Evolutionary conservation across 73 alveolate genomes (phyloP).

Genomic region (Strombidium stylifer): DNA sequence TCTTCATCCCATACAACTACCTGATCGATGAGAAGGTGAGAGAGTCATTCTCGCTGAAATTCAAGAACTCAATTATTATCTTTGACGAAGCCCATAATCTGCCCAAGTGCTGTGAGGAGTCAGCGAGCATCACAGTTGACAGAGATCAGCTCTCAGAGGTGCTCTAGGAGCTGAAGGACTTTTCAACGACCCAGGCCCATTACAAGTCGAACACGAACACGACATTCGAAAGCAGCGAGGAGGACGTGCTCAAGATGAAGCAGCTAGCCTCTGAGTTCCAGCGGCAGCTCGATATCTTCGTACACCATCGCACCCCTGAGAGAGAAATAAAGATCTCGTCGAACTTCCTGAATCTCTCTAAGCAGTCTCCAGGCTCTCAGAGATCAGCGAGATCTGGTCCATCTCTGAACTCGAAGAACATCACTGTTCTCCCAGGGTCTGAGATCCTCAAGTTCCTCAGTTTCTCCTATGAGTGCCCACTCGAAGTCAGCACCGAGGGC

Average conservation of each 20-base stretch:
- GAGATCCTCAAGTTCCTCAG: no score
- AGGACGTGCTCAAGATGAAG: constrained; percentile 1
- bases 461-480: no score
- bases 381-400: no score
- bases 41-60: constrained; percentile 45
- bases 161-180: constrained; percentile 1
- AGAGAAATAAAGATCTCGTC: no score
- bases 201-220: no score
- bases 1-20: constrained; percentile 87
- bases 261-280: constrained; percentile 5
- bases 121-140: constrained; percentile 36
- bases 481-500: no score
- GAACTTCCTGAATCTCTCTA: no score
- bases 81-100: constrained; percentile 89
- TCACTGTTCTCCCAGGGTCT: no score
- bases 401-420: no score
- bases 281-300: constrained; percentile 6
- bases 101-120: constrained; percentile 64
- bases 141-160: neutral
- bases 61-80: constrained; percentile 59
- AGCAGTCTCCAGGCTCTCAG: no score
- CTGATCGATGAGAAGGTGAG: constrained; percentile 63
- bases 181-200: no score
- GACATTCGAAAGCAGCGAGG: constrained; percentile 13
- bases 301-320: neutral